Evolutionary conservation across 208 protist species (phyloP).

Genomic region (Wallacemonas sp.): DNA sequence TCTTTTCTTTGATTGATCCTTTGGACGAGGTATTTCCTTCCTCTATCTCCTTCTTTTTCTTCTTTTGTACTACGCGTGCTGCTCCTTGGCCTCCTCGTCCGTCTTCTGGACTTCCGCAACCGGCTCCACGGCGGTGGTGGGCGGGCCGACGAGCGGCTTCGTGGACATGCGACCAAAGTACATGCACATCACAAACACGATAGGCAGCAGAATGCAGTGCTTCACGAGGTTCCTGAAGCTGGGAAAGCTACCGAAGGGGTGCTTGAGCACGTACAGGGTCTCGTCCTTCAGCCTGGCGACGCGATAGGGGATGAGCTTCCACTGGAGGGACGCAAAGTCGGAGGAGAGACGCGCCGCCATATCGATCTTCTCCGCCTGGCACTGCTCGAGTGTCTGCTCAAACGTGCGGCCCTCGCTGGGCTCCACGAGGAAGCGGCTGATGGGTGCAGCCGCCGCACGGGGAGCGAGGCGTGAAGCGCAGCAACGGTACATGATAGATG

Average conservation of each 20-base stretch:
- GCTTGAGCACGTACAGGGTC: constrained; percentile 40
- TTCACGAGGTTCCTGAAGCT: constrained; percentile 30
- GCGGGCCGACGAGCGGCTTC: constrained; percentile 39
- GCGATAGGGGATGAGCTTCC: constrained; percentile 73
- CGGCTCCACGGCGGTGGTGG: constrained; percentile 16
- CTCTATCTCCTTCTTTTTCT: too few species aligned
- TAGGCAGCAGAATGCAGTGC: constrained; percentile 41
- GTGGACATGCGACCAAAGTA: constrained; percentile 51
- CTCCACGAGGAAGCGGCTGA: constrained; percentile 70
- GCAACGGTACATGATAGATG: constrained; percentile 43
- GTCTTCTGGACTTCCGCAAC: neutral
- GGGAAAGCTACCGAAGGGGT: constrained; percentile 55
- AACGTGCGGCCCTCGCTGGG: constrained; percentile 53
- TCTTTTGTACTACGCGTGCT: too few species aligned
- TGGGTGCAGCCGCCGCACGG: constrained; percentile 26
- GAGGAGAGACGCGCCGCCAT: constrained; percentile 68
- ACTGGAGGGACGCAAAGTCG: constrained; percentile 71
- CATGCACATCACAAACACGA: constrained; percentile 43
- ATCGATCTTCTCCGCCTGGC: constrained; percentile 58
- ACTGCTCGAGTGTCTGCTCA: constrained; percentile 51
- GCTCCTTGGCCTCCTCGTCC: too few species aligned
- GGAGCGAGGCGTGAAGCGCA: constrained; percentile 25
- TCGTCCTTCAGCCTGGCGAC: constrained; percentile 72
- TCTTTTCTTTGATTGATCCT: too few species aligned
- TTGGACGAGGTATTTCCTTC: too few species aligned